Percentiles rank a stretch among this genome's conserved stretches.
Evolutionary conservation across 176 grass and related monocot species (phyloP).

Genomic region (Chrysopogon serrulatus): DNA sequence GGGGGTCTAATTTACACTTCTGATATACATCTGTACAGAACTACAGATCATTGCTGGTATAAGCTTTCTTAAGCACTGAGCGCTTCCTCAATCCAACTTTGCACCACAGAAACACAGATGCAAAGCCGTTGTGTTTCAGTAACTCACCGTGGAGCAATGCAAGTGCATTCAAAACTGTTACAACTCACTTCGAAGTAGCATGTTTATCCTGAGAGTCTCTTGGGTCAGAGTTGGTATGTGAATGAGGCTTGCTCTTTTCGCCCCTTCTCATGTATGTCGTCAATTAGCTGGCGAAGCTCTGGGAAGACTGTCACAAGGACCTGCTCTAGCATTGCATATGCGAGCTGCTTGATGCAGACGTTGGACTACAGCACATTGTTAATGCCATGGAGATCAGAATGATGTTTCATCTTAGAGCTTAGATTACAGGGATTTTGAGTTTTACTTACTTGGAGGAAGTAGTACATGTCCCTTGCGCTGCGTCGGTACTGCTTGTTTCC

Average conservation of each 20-base stretch:
- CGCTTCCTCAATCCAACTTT: neutral
- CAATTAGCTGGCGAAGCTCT: conserved; percentile 66
- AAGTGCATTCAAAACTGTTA: neutral
- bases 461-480: conserved; percentile 82
- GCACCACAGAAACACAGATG: neutral
- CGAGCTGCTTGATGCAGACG: conserved; percentile 86
- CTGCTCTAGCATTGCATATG: conserved; percentile 72
- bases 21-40: conserved; percentile 44
- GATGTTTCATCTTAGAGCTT: neutral
- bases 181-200: neutral
- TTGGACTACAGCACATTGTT: conserved; percentile 71
- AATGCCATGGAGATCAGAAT: neutral
- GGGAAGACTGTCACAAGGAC: conserved; percentile 76
- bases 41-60: neutral
- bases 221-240: conserved; percentile 38
- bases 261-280: conserved; percentile 77
- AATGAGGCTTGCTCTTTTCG: conserved; percentile 37
- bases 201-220: neutral
- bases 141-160: neutral
- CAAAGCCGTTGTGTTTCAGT: neutral
- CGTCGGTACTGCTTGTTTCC: conserved; percentile 76
- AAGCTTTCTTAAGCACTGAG: neutral
- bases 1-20: conserved; percentile 52
- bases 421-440: neutral
- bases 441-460: conserved; percentile 89